Base-by-base conservation (phyloP, 257 asterid species). In the Perilla frutescens region DNA sequence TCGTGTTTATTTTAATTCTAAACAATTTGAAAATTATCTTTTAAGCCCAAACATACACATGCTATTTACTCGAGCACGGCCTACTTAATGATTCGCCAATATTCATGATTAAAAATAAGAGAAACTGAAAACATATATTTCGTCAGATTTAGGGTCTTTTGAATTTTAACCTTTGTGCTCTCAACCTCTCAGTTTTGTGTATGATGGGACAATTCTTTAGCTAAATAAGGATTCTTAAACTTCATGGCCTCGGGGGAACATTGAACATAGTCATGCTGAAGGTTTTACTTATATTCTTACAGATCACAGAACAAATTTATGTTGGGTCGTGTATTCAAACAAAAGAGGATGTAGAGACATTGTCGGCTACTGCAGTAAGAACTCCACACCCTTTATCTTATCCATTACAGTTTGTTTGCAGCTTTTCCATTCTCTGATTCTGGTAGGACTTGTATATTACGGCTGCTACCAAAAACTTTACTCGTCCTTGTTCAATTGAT, bases 281-380 rank as follows among this genome's bases (percentile, higher is more conserved):
- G 58, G 58, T 29, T 67, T 78, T 53, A 10, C 65, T 64, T 76
- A 29, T 82, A 13, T 59, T 75, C 31, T 77, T 76, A 62, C 78
- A 95, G 99, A 90, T 95, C 82, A 95, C 99, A 6, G 99, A 95
- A 82, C 99, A 95, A 83, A 90, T 92, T 68, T 90, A 86, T 63
- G 96, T 92, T 41, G 99, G 99, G 36, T 95, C 99, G 34, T 95
- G 99, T 67, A 89, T 95, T 66, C 97, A 90, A 85, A 84, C 88
- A 70, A 96, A 85, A 77, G 82, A 88, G 76, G 96, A 92, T 80
- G 91, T 90, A 64, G 84, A 82, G 80, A 84, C 84, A 50, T 80
- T 95, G 84, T 77, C 96, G 59, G 77, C 81, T 64, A 71, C 80
- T 72, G 90, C 77, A 74, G 99, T 95, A 76, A 86, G 91, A 74